Evolutionary conservation across 2,329 filamentous ascomycete species (phyloP).

Genomic region (Aspergillus clavatus): DNA sequence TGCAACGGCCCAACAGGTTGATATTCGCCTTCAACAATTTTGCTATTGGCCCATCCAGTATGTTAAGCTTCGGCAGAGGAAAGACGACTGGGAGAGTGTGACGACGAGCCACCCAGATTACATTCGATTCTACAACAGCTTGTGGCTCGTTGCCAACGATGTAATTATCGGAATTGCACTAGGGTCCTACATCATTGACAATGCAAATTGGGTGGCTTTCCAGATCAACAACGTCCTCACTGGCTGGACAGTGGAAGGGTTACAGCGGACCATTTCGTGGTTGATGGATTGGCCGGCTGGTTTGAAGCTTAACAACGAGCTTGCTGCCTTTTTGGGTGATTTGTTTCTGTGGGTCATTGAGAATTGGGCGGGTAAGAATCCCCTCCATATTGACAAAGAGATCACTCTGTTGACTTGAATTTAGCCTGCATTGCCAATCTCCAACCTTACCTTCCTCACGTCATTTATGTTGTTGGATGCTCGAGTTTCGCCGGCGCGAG

Average conservation of each 20-base stretch:
- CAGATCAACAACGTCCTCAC: slow-evolving; percentile 72
- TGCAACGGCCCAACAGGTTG: slow-evolving; percentile 92
- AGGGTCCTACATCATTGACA: slow-evolving; percentile 95
- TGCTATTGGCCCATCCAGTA: slow-evolving; percentile 99
- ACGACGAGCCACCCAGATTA: slow-evolving; percentile 95
- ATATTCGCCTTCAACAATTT: slow-evolving; percentile 94
- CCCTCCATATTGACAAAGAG: background rate
- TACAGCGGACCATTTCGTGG: slow-evolving; percentile 88
- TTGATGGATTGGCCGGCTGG: slow-evolving; percentile 94
- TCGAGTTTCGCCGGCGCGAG: slow-evolving; percentile 94
- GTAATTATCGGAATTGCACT: slow-evolving; percentile 97
- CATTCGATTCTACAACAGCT: slow-evolving; percentile 96
- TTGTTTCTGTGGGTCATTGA: slow-evolving; percentile 98
- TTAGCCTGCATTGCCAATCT: slow-evolving; percentile 70
- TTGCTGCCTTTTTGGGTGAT: slow-evolving; percentile 90
- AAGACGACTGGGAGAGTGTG: slow-evolving; percentile 91
- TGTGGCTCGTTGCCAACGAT: slow-evolving; percentile 98
- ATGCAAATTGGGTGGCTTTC: slow-evolving; percentile 75
- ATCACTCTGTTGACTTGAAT: slow-evolving; percentile 11
- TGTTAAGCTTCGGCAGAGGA: slow-evolving; percentile 79
- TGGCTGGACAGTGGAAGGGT: slow-evolving; percentile 79
- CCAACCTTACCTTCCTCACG: slow-evolving; percentile 71
- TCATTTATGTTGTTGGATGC: slow-evolving; percentile 90
- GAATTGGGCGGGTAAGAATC: slow-evolving; percentile 74
- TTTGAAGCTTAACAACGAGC: slow-evolving; percentile 87